These are phyloP conservation scores for Phaseolus coccineus DNA, from an alignment of 331 rosid genomes.

Conservation along the genomic window DNA sequence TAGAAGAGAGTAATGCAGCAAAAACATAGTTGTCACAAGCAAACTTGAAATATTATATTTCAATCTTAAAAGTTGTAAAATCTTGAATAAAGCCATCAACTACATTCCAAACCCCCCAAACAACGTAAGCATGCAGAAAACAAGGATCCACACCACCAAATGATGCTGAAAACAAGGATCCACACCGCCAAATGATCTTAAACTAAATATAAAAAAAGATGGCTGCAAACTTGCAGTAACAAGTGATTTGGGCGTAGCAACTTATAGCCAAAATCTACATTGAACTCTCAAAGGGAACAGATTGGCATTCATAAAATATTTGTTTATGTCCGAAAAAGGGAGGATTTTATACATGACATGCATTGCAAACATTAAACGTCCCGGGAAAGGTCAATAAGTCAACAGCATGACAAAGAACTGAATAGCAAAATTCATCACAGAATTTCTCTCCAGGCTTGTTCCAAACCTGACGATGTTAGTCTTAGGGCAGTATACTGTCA, in stretches of 20 bases:
- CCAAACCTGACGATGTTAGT: neutral
- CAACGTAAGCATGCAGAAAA: neutral
- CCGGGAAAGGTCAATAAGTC: neutral
- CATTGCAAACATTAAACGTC: neutral
- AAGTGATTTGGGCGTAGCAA: slow-evolving; percentile 11
- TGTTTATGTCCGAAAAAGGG: slow-evolving; percentile 3
- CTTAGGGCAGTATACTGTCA: neutral
- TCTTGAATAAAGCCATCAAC: neutral
- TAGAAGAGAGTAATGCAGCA: neutral
- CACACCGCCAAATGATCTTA: neutral
- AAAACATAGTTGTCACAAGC: neutral
- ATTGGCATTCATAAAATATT: slow-evolving; percentile 3
- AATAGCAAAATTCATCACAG: neutral
- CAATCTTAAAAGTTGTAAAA: neutral
- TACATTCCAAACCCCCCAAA: neutral
- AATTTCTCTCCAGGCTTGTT: slow-evolving; percentile 6
- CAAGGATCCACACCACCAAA: neutral
- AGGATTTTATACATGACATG: neutral
- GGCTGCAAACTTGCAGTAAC: slow-evolving; percentile 5
- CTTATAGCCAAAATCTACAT: neutral
- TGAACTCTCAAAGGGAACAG: slow-evolving; percentile 17
- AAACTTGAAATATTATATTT: neutral
- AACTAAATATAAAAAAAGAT: neutral
- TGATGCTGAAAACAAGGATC: neutral
- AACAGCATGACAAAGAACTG: neutral